Evolutionary conservation across 2,329 filamentous ascomycete genomes (phyloP).

Genomic region (Coleophoma eucalyptorum): DNA sequence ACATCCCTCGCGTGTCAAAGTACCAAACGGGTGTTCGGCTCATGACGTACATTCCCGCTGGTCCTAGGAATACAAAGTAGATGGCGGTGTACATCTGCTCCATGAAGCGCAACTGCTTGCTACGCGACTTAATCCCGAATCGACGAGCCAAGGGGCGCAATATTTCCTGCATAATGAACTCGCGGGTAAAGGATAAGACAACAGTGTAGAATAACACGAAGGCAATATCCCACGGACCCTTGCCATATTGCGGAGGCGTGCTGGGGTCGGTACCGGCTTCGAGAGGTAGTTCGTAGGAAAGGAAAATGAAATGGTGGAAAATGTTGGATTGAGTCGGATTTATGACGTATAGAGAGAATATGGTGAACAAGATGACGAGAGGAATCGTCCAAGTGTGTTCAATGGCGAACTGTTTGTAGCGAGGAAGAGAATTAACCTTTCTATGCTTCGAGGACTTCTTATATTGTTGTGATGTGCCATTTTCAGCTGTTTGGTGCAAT

Average conservation of each 20-base stretch:
- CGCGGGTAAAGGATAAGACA: constrained; percentile 86
- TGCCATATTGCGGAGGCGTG: constrained; percentile 72
- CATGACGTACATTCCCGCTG: constrained; percentile 88
- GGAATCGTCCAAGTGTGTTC: constrained; percentile 64
- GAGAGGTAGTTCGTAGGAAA: constrained; percentile 75
- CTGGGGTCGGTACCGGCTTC: constrained; percentile 31
- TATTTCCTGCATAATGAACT: constrained; percentile 92
- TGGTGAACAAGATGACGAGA: constrained; percentile 59
- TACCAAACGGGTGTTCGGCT: constrained; percentile 87
- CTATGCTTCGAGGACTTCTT: not conserved
- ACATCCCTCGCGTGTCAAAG: constrained; percentile 89
- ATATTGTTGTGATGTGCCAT: no score
- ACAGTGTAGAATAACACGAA: constrained; percentile 89
- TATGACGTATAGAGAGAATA: constrained; percentile 66
- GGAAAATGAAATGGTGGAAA: constrained; percentile 77
- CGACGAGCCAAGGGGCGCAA: constrained; percentile 71
- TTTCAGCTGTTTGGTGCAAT: no score
- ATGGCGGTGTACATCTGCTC: constrained; percentile 93
- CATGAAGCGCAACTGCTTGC: constrained; percentile 89
- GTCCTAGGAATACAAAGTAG: constrained; percentile 82
- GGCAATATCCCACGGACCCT: constrained; percentile 80
- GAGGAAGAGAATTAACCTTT: constrained; percentile 27
- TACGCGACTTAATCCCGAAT: constrained; percentile 65
- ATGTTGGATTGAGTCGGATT: constrained; percentile 78
- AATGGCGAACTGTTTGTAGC: constrained; percentile 40